Base-by-base conservation (phyloP, 2,329 filamentous ascomycete species). In the Parascedosporium putredinis region DNA sequence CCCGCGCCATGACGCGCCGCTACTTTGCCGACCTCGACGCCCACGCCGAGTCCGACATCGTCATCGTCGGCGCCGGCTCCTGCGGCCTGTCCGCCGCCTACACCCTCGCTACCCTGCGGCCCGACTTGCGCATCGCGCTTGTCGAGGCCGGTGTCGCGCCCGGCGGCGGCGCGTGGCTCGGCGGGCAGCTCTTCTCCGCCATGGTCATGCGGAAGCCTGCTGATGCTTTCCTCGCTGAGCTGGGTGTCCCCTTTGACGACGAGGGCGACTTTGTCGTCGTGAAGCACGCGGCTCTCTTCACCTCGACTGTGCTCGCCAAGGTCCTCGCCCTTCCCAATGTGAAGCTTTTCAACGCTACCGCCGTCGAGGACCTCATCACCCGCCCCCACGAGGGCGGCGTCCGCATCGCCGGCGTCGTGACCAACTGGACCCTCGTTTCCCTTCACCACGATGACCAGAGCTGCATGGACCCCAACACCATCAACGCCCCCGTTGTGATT, bases 391-490 rank as follows among this genome's bases (percentile, higher is more conserved):
- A 72, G 18, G 69, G 72, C 12, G 64, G 62, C 8, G 68, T 94
- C 40, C 81, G 86, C 55, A 83, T 95, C 56, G 86, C 88, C 7
- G 89, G 89, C 59, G 89, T 95, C 1, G 90, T 96, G 50, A 94
- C 88, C 60, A 96, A 96, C 77, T 96, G 89, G 89, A 95, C 89
- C 1, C 77, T 95, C 23, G 89, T 95, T 45, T 80, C 83, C 40
- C 86, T 91, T 75, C 84, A 90, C 67, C 86, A 90, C 67, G 85
- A 89, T 63, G 86, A 91, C 64, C 88, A 95, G 72, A 86, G 81
- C 54, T 95, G 89, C 83, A 95, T 95, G 89, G 90, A 95, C 66
- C 89, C 89, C 57, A 95, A 93, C 79, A 95, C 89, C 60, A 95
- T 95, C 78, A 95, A 95, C 63, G 88, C 88, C 0, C 88, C 89